Evolutionary conservation across 352 stramenopile species (phyloP), one percentile per base, ranked within the genome.

Genomic region (Pythium periplocum): DNA sequence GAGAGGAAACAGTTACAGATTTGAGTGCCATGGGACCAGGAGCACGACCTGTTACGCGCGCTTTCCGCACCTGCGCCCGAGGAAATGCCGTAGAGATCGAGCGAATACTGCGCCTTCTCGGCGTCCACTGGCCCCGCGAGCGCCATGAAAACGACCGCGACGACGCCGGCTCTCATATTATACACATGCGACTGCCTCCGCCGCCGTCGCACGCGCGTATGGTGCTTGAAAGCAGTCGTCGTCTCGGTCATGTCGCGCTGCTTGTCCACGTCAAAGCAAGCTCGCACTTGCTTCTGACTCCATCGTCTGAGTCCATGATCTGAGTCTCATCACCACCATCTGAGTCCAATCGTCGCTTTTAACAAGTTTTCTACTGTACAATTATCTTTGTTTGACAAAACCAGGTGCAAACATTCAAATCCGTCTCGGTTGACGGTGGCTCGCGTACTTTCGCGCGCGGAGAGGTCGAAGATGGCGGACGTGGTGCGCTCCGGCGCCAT

Each of bases 51-150:
- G 17, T 26, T 26, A 26, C 17, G 17, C 17, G 17, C 17, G 17
- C 17, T 26, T 26, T 26, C 17, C 51, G 30, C 40, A 75, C 66
- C 66, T 36, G 62, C 69, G 40, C 59, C 66, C 5, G 66, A 66
- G 17, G 56, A 57, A 55, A 75, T 75, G 33, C 66, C 66, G 2
- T 62, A 55, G 49, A 75, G 60, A 11, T 66, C 50, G 34, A 75
- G 56, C 37, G 66, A 75, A 53, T 68, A 71, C 43, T 53, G 51
- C 6, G 66, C 66, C 3, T 72, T 75, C 46, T 64, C 52, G 10
- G 59, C 66, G 6, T 7, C 33, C 9, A 55, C 44, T 9, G 49
- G 17, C 35, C 36, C 45, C 11, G 50, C 12, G 2, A 60, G 41
- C 48, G 31, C 35, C 34, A 53, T 7, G 30, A 51, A 8, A 10